phyloP scores from a whole-genome alignment of 192 early-diverging fungal genomes.

The Phycomyces nitens region DNA sequence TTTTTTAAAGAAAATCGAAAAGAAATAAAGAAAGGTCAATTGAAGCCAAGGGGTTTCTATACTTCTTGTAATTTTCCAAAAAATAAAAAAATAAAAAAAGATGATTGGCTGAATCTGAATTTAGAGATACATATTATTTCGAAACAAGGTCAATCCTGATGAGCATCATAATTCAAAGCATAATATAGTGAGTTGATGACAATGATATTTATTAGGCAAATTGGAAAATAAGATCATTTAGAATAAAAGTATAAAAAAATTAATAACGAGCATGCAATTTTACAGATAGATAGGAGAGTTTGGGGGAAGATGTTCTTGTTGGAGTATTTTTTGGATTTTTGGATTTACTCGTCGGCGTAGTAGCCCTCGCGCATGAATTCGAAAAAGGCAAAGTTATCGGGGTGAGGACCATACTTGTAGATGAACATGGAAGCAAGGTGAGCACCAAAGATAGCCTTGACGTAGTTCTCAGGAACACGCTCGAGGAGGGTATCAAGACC shows the following conservation, averaged over 20 bases:
- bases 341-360: neutral
- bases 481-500: slow-evolving; percentile 85
- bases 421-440: slow-evolving; percentile 94
- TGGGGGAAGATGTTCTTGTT: neutral
- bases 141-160: no score
- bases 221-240: neutral
- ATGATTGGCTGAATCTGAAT: no score
- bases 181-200: no score
- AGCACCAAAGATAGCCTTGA: slow-evolving; percentile 96
- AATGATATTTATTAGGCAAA: neutral
- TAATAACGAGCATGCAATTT: neutral
- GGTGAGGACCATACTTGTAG: slow-evolving; percentile 92
- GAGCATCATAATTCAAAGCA: no score
- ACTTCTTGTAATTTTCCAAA: slow-evolving; percentile 1
- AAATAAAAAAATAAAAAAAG: slow-evolving; percentile 2
- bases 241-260: neutral
- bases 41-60: neutral
- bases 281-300: neutral
- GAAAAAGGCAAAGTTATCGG: slow-evolving; percentile 97
- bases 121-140: neutral
- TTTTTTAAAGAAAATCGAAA: neutral
- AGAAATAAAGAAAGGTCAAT: slow-evolving; percentile 6
- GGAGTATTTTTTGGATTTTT: neutral
- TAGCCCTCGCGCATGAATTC: slow-evolving; percentile 73
- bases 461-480: slow-evolving; percentile 92